These are phyloP conservation scores for Globisporangium iwayamae DNA, from an alignment of 352 stramenopile species.

Conservation along the genomic window DNA sequence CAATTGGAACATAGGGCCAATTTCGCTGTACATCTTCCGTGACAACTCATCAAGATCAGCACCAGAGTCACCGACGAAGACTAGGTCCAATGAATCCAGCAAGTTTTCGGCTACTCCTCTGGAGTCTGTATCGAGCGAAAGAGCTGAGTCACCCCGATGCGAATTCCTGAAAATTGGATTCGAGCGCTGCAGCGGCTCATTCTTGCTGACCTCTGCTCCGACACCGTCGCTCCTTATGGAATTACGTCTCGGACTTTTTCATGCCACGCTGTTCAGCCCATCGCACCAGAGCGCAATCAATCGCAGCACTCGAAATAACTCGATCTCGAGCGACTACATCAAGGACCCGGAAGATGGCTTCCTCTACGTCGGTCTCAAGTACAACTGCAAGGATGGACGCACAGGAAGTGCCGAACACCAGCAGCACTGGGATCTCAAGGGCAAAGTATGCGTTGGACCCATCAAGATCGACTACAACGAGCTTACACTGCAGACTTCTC, in stretches of 20 bases:
- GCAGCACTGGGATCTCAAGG: conserved; percentile 48
- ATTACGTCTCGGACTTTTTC: conserved; percentile 47
- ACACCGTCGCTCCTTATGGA: conserved; percentile 48
- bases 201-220: conserved; percentile 31
- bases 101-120: not conserved
- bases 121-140: not conserved
- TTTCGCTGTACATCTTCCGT: conserved; percentile 40
- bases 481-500: conserved; percentile 28
- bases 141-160: not conserved
- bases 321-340: conserved; percentile 65
- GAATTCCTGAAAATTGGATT: conserved; percentile 40
- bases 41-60: conserved; percentile 13
- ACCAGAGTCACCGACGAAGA: conserved; percentile 2
- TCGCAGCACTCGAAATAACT: conserved; percentile 29
- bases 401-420: conserved; percentile 10
- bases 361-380: conserved; percentile 68
- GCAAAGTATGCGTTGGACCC: conserved; percentile 49
- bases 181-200: conserved; percentile 42
- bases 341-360: conserved; percentile 58
- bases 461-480: conserved; percentile 68
- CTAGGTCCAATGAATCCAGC: not conserved
- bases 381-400: conserved; percentile 28
- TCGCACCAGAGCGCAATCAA: conserved; percentile 6
- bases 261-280: conserved; percentile 34
- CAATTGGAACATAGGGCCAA: conserved; percentile 53